Evolutionary conservation across 208 protist genomes (phyloP), one percentile per base, ranked within the genome.

Genomic region (Acanthamoeba lenticulata): DNA sequence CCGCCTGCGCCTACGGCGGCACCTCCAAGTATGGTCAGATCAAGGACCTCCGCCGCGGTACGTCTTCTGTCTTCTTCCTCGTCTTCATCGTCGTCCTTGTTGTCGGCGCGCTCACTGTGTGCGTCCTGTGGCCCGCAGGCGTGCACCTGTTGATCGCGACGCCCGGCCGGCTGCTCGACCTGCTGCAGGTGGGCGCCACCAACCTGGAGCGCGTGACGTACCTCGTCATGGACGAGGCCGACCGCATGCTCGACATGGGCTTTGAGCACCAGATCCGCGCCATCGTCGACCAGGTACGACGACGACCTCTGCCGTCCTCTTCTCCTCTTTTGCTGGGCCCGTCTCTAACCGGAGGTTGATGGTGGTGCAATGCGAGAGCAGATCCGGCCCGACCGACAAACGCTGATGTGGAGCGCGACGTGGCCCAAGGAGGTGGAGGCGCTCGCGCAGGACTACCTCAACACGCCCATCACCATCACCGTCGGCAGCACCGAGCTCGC

Each of bases 211-310:
- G 97, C 27, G 96, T 97, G 24, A 97, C 96, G 19, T 98, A 98
- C 93, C 94, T 99, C 3, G 97, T 98, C 1, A 79, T 99, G 7
- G 98, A 99, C 94, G 98, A 99, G 89, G 98, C 98, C 34, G 98
- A 99, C 95, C 95, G 97, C 81, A 98, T 99, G 98, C 96, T 99
- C 13, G 98, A 99, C 94, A 99, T 99, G 98, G 98, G 98, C 44
- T 99, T 99, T 79, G 97, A 98, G 91, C 95, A 94, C 38, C 97
- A 99, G 90, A 94, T 98, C 19, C 94, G 96, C 34, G 72, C 94
- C 27, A 97, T 98, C 21, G 85, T 95, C 24, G 92, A 95, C n/a
- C 81, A 95, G 55, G 85, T 91, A 85, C 74, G 11, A 85, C n/a
- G n/a, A n/a, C n/a, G n/a, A n/a, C n/a, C n/a, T n/a, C n/a, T n/a